These are phyloP conservation scores for Orbilia oligospora DNA, from an alignment of 2,329 filamentous ascomycete species.

Conservation along the genomic window DNA sequence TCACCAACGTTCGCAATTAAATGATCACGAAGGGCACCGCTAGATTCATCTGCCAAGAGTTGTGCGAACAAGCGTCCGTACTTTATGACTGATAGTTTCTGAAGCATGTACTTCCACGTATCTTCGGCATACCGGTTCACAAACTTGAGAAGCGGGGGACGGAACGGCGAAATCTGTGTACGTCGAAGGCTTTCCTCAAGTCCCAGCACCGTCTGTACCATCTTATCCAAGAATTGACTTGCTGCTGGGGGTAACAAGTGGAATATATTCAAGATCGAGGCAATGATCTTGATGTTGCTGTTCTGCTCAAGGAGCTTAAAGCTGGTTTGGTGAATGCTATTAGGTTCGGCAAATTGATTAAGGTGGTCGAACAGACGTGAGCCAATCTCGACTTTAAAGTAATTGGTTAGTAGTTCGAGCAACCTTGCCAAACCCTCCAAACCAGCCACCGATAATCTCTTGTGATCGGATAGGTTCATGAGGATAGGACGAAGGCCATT, in stretches of 20 bases:
- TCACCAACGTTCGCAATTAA: constrained; percentile 80
- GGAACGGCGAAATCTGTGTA: constrained; percentile 92
- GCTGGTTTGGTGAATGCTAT: constrained; percentile 86
- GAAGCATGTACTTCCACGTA: constrained; percentile 83
- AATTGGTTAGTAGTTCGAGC: constrained; percentile 91
- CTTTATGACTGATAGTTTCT: constrained; percentile 83
- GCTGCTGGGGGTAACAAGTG: constrained; percentile 93
- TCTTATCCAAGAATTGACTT: constrained; percentile 87
- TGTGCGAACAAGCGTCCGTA: constrained; percentile 94
- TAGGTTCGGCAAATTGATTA: constrained; percentile 86
- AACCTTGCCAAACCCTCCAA: constrained; percentile 91
- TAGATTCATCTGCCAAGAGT: constrained; percentile 80
- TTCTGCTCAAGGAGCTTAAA: constrained; percentile 97
- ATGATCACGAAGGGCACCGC: constrained; percentile 80
- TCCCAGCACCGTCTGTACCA: constrained; percentile 91
- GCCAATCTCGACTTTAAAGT: constrained; percentile 99
- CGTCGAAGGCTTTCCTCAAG: constrained; percentile 87
- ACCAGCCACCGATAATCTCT: constrained; percentile 87
- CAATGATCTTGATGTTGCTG: constrained; percentile 91
- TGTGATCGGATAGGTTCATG: constrained; percentile 93
- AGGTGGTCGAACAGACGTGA: constrained; percentile 93
- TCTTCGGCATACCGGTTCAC: constrained; percentile 93
- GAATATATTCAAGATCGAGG: constrained; percentile 96
- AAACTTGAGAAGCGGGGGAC: constrained; percentile 90
- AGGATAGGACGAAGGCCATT: constrained; percentile 94